phyloP scores from a whole-genome alignment of 2,329 filamentous ascomycete species.

The Monilinia laxa region DNA sequence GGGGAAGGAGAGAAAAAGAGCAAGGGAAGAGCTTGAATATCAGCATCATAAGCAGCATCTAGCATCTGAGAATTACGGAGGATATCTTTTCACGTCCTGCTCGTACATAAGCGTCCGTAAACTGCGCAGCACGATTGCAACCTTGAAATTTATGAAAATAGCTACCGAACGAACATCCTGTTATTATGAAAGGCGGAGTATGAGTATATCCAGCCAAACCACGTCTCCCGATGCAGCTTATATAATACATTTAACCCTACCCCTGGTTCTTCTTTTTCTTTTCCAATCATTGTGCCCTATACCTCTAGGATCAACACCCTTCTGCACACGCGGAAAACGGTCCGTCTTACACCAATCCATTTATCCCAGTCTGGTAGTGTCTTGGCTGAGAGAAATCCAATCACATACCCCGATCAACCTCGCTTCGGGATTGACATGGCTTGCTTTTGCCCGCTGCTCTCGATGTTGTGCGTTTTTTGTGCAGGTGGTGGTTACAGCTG shows the following conservation, averaged over 20 bases:
- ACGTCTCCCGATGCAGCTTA: slow-evolving; percentile 16
- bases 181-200: slow-evolving; percentile 13
- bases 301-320: neutral
- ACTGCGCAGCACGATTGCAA: neutral
- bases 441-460: neutral
- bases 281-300: slow-evolving; percentile 4
- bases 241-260: slow-evolving; percentile 2
- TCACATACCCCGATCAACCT: neutral
- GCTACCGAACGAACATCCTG: slow-evolving; percentile 16
- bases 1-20: neutral
- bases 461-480: slow-evolving; percentile 20
- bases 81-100: neutral
- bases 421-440: slow-evolving; percentile 21
- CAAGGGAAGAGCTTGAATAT: neutral
- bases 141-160: neutral
- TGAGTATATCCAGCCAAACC: neutral
- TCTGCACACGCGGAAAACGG: slow-evolving; percentile 27
- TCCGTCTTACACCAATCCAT: slow-evolving; percentile 23
- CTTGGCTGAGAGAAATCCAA: slow-evolving; percentile 11
- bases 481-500: neutral
- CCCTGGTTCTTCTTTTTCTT: neutral
- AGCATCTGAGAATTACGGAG: neutral
- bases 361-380: neutral
- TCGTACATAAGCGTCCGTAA: neutral
- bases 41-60: slow-evolving; percentile 11